Base-by-base conservation (phyloP, 768 basidiomycete species). In the Boletus bicolor region DNA sequence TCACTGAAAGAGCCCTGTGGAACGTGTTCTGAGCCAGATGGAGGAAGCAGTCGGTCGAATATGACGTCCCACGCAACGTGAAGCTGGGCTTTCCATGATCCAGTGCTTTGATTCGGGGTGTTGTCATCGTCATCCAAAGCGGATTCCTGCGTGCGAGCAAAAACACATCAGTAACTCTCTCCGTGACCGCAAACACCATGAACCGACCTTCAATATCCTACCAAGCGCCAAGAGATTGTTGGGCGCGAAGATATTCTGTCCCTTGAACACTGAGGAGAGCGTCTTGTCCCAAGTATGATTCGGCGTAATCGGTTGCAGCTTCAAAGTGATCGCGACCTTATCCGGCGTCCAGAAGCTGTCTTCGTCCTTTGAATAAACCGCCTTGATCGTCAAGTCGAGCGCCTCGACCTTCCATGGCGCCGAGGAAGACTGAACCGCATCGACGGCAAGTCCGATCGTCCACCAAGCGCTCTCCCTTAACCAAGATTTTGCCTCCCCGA, bases 21-120 rank as follows among this genome's bases (percentile, higher is more conserved):
- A 35, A 24, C 55, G 15, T 66, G 65, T 46, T 64, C 59, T 34
- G 74, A 70, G 58, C 75, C 72, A 1, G 77, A 70, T 19, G 72
- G 70, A 12, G 84, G 79, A 52, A 95, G 79, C 49, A 93, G 82
- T 46, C 78, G 78, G 58, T 94, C 87, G 35, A 98, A 74, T 46
- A 98, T 81, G 55, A 86, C 75, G 57, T 85, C 83, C 96, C 96
- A 99, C 24, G 87, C 90, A 68, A 91, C 94, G 68, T 97, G 96
- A 42, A 95, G 77, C 66, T 93, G 87, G 53, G 94, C 86, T 68
- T 90, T 95, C 93, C 94, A 93, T 14, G 81, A 71, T 36, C 82
- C 82, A 36, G 78, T 72, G 11, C 77, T 76, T 2, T 79, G 72
- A 55, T 84, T 84, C 11, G 77, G 66, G 2, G 72, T 67, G 17